Conservation (phyloP, 2,329 filamentous ascomycete genomes). For the Septoria linicola region DNA sequence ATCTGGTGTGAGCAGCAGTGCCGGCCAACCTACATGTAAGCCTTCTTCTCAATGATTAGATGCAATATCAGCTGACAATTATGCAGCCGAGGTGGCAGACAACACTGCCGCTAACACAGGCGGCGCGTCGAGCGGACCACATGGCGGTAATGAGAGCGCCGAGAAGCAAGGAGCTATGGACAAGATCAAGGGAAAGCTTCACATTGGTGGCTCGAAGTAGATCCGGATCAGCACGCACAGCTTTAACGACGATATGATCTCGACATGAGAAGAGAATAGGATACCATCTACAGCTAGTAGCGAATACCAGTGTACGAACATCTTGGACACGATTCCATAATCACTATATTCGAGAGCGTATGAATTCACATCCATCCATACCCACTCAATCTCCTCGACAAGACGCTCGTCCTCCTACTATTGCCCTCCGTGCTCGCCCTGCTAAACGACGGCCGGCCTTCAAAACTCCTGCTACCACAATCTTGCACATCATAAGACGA, state of each 20-base stretch:
- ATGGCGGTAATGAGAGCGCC: slow-evolving; percentile 10
- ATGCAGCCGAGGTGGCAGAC: slow-evolving; percentile 10
- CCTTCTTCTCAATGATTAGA: not conserved
- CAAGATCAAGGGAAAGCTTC: slow-evolving; percentile 33
- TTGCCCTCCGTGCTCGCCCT: too few species aligned
- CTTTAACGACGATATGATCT: not conserved
- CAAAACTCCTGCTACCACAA: too few species aligned
- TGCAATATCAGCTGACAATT: not conserved
- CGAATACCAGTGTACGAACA: too few species aligned
- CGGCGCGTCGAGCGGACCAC: slow-evolving; percentile 19
- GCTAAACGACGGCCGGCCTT: too few species aligned
- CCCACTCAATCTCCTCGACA: slow-evolving; percentile 8
- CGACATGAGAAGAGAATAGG: not conserved
- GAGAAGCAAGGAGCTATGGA: slow-evolving; percentile 32
- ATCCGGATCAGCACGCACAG: not conserved
- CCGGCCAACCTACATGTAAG: slow-evolving; percentile 34
- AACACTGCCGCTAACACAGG: slow-evolving; percentile 36
- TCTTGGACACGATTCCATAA: not conserved
- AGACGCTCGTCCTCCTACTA: slow-evolving; percentile 10
- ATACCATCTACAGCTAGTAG: too few species aligned
- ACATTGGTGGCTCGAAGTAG: slow-evolving; percentile 28
- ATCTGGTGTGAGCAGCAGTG: slow-evolving; percentile 24
- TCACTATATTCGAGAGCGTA: too few species aligned
- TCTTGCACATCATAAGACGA: too few species aligned
- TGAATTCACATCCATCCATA: slow-evolving; percentile 5